Conservation (phyloP, 2,329 filamentous ascomycete genomes). For the Colletotrichum gloeosporioides region DNA sequence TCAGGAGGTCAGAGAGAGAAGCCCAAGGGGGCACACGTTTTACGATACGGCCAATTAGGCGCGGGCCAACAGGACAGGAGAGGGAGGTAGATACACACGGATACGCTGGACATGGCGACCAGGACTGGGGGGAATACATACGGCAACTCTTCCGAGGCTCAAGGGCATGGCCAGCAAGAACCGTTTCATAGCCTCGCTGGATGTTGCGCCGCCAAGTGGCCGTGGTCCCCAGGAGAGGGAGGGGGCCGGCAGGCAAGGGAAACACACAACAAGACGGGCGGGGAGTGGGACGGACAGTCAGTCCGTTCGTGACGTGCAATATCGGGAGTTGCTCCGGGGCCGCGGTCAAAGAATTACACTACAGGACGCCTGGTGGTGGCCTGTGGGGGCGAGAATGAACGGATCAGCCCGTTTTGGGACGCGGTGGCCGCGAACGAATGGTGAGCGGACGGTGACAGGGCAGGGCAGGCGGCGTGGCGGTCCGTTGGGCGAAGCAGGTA, state of each 20-base stretch:
- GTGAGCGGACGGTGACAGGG: not conserved
- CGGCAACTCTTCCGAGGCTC: not conserved
- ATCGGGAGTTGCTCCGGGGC: not conserved
- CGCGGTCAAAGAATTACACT: not conserved
- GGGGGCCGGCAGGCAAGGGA: not conserved
- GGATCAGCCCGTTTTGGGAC: not conserved
- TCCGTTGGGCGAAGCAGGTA: not conserved
- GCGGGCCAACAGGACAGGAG: not conserved
- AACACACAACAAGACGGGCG: not conserved
- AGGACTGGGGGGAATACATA: not conserved
- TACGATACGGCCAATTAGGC: not conserved
- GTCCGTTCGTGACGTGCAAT: not conserved
- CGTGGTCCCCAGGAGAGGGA: not conserved
- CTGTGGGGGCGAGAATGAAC: not conserved
- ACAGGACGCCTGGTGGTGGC: not conserved
- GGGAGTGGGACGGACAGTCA: not conserved
- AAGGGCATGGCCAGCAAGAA: not conserved
- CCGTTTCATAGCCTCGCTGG: slow-evolving; percentile 3
- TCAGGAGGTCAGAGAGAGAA: not conserved
- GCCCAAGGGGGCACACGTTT: not conserved
- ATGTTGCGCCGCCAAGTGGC: not conserved
- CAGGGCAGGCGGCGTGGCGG: not conserved
- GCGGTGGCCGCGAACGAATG: not conserved
- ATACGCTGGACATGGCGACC: not conserved
- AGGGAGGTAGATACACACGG: not conserved